A percentile compares a stretch with the other conserved stretches of the same genome.
Evolutionary conservation across 1,284 basidiomycete genomes (phyloP).

Genomic region (Cerioporus squamosus): DNA sequence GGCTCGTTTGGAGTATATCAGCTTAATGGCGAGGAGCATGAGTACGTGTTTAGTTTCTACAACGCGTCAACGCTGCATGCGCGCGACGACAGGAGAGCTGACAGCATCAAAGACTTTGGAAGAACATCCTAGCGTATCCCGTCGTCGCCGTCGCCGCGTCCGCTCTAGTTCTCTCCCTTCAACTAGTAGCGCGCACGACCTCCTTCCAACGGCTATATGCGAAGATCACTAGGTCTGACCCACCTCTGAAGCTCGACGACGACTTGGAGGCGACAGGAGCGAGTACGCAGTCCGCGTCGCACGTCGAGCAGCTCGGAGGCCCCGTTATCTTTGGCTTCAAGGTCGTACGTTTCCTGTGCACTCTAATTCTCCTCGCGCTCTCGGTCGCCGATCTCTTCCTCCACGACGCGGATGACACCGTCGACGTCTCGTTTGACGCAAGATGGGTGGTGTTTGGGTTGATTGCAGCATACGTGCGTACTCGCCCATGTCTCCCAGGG

Average conservation of each 20-base stretch:
- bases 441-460: constrained; percentile 35
- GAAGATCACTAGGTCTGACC: constrained; percentile 7
- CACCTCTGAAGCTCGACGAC: neutral
- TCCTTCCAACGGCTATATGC: constrained; percentile 9
- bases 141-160: constrained; percentile 9
- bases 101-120: constrained; percentile 10
- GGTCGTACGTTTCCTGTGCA: constrained; percentile 28
- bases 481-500: neutral
- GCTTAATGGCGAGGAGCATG: neutral
- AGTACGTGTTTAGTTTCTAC: constrained; percentile 6
- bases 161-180: constrained; percentile 10
- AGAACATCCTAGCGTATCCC: constrained; percentile 17
- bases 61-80: neutral
- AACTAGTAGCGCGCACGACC: constrained; percentile 13
- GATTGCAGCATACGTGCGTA: constrained; percentile 40
- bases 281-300: constrained; percentile 6
- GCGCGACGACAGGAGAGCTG: neutral
- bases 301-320: constrained; percentile 30
- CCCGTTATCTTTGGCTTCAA: constrained; percentile 34
- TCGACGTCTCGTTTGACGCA: constrained; percentile 25
- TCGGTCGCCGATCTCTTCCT: constrained; percentile 23
- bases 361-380: constrained; percentile 31
- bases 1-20: constrained; percentile 2
- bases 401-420: constrained; percentile 9
- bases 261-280: constrained; percentile 12